phyloP scores from a whole-genome alignment of 306 rosid genomes.

The Datisca glomerata region DNA sequence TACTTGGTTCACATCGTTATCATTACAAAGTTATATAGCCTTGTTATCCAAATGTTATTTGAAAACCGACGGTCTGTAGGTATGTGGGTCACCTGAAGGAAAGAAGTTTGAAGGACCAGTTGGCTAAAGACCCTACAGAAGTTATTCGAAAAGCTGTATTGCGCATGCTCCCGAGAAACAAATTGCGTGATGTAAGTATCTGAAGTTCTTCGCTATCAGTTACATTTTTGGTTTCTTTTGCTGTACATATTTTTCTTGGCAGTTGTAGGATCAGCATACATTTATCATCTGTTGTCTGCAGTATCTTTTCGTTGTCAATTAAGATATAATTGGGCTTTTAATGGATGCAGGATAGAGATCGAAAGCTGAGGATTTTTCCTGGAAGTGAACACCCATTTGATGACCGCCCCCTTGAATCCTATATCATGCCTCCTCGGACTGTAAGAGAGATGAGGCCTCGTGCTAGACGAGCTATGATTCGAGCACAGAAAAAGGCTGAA shows the following conservation, averaged over 20 bases:
- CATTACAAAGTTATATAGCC: too few species aligned
- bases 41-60: too few species aligned
- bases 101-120: conserved; percentile 78
- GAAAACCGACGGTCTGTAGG: conserved; percentile 57
- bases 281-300: too few species aligned
- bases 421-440: conserved; percentile 56
- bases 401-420: conserved; percentile 73
- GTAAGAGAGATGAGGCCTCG: conserved; percentile 82
- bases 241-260: too few species aligned
- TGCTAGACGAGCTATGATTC: conserved; percentile 76
- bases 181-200: conserved; percentile 72
- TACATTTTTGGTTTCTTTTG: background rate
- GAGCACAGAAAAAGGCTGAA: conserved; percentile 82
- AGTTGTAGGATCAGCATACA: too few species aligned
- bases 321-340: too few species aligned
- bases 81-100: conserved; percentile 79
- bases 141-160: conserved; percentile 89
- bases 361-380: conserved; percentile 75
- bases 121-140: conserved; percentile 87
- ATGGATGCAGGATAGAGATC: conserved; percentile 79
- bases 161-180: conserved; percentile 95
- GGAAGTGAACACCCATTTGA: conserved; percentile 69
- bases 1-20: too few species aligned
- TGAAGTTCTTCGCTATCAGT: background rate
- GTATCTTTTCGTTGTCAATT: too few species aligned